Conservation (phyloP, 805 yeast genomes). For the Candida maesae region DNA sequence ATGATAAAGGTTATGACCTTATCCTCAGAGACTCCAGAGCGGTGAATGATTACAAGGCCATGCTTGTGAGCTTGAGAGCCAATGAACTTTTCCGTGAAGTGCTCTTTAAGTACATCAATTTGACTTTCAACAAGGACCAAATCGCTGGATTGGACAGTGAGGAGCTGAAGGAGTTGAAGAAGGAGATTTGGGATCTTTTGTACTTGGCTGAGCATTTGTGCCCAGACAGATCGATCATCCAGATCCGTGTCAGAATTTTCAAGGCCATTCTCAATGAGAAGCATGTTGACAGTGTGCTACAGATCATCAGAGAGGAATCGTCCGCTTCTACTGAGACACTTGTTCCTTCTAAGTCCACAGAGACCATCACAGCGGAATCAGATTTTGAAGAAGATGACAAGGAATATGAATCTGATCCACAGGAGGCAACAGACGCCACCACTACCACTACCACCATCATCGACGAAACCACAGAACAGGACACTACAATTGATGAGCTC, state of each 20-base stretch:
- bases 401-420: slow-evolving; percentile 7
- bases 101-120: slow-evolving; percentile 23
- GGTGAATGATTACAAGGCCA: slow-evolving; percentile 21
- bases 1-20: slow-evolving; percentile 24
- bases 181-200: slow-evolving; percentile 25
- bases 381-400: slow-evolving; percentile 2
- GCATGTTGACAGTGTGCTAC: slow-evolving; percentile 21
- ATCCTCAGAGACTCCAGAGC: slow-evolving; percentile 25
- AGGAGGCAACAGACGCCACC: too few relatives aligned
- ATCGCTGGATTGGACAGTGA: slow-evolving; percentile 17
- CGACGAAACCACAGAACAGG: background rate
- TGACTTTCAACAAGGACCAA: slow-evolving; percentile 22
- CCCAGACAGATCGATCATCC: slow-evolving; percentile 26
- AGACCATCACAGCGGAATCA: slow-evolving; percentile 3
- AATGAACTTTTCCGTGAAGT: slow-evolving; percentile 29
- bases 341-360: slow-evolving; percentile 1
- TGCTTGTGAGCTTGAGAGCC: slow-evolving; percentile 26
- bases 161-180: slow-evolving; percentile 23
- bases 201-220: slow-evolving; percentile 24
- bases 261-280: slow-evolving; percentile 28
- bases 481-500: slow-evolving; percentile 2
- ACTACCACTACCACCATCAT: too few relatives aligned
- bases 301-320: slow-evolving; percentile 16
- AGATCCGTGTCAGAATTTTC: slow-evolving; percentile 27
- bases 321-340: background rate